Evolutionary conservation across 2,329 filamentous ascomycete genomes (phyloP).

Genomic region (Cadophora luteo-olivacea): DNA sequence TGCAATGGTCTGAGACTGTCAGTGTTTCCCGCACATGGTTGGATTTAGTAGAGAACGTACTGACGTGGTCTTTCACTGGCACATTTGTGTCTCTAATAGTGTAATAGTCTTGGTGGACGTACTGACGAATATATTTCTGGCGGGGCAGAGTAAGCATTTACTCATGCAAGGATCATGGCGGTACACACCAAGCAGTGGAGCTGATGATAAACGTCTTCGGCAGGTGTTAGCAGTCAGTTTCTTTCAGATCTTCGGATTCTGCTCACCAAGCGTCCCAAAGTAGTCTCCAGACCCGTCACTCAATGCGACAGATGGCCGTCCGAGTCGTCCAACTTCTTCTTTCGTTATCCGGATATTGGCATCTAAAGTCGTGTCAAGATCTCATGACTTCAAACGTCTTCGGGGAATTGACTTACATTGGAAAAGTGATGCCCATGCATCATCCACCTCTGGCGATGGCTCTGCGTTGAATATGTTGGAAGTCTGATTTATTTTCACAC

Average conservation of each 20-base stretch:
- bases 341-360: conserved; percentile 11
- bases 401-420: background rate
- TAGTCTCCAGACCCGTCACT: conserved; percentile 9
- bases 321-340: background rate
- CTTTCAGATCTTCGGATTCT: background rate
- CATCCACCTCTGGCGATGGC: conserved; percentile 12
- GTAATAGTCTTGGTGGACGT: conserved; percentile 15
- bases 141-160: background rate
- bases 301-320: background rate
- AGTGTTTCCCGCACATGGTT: background rate
- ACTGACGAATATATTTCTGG: conserved; percentile 10
- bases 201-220: conserved; percentile 4
- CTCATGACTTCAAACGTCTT: background rate
- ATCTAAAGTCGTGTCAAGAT: background rate
- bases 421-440: conserved; percentile 8
- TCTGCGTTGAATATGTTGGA: conserved; percentile 12
- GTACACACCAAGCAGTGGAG: background rate
- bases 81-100: conserved; percentile 4
- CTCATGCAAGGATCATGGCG: background rate
- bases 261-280: conserved; percentile 13
- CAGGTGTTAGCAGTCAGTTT: background rate
- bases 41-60: background rate
- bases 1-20: conserved; percentile 3
- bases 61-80: conserved; percentile 8
- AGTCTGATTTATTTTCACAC: conserved; percentile 12